Percentiles rank a stretch among this genome's conserved stretches.
Conservation (phyloP, 2,329 filamentous ascomycete species). For the Colletotrichum magnum region DNA sequence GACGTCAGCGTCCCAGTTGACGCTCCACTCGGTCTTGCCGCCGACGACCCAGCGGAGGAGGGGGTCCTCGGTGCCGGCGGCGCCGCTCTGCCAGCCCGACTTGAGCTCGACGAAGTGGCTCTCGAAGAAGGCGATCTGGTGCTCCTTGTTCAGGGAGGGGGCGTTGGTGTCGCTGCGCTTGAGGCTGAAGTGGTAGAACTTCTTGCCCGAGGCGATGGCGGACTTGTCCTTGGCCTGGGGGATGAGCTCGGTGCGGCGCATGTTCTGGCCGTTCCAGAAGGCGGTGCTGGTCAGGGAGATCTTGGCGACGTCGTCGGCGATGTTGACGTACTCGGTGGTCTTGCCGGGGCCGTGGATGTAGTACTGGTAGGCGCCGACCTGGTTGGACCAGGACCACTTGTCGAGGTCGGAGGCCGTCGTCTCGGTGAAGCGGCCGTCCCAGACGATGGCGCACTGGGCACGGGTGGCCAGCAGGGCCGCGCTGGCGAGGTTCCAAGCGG, state of each 20-base stretch:
- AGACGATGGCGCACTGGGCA: constrained; percentile 57
- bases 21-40: constrained; percentile 74
- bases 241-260: constrained; percentile 82
- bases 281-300: constrained; percentile 75
- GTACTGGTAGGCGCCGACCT: constrained; percentile 80
- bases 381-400: constrained; percentile 77
- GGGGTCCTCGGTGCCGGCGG: constrained; percentile 59
- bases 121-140: constrained; percentile 76
- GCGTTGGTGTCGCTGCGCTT: constrained; percentile 72
- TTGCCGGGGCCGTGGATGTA: constrained; percentile 78
- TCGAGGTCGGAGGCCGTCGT: constrained; percentile 68
- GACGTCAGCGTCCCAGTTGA: constrained; percentile 71
- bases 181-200: constrained; percentile 82
- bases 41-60: constrained; percentile 76
- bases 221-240: constrained; percentile 75
- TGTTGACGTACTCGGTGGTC: constrained; percentile 72
- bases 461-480: constrained; percentile 37
- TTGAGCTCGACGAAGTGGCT: constrained; percentile 84
- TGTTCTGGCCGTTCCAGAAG: constrained; percentile 80
- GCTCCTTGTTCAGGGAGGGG: constrained; percentile 74
- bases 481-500: constrained; percentile 34
- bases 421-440: constrained; percentile 78
- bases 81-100: constrained; percentile 72
- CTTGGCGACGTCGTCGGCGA: constrained; percentile 72
- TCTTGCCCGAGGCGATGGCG: constrained; percentile 74